Evolutionary conservation across 768 basidiomycete genomes (phyloP).

Genomic region (Lactarius quietus): DNA sequence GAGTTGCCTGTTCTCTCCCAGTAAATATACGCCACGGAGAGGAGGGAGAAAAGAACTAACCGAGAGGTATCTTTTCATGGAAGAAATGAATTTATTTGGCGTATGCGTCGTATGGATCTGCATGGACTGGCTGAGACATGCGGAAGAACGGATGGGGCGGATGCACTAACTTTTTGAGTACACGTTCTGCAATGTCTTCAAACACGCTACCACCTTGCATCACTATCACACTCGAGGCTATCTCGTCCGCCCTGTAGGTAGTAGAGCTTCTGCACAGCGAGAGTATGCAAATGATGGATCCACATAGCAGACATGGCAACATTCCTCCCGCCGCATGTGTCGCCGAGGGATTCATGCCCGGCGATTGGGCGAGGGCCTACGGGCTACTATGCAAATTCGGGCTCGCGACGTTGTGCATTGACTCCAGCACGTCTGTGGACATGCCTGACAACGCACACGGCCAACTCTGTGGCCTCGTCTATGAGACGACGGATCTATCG

Average conservation of each 20-base stretch:
- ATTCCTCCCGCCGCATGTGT: slow-evolving; percentile 59
- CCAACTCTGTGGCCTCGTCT: slow-evolving; percentile 86
- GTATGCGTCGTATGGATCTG: slow-evolving; percentile 74
- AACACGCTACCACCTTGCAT: slow-evolving; percentile 94
- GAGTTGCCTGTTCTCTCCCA: slow-evolving; percentile 58
- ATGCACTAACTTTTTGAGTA: slow-evolving; percentile 65
- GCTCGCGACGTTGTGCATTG: slow-evolving; percentile 46
- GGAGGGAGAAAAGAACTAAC: slow-evolving; percentile 37
- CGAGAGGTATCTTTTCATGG: slow-evolving; percentile 94
- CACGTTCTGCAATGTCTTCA: slow-evolving; percentile 85
- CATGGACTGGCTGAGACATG: neutral
- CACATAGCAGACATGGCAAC: slow-evolving; percentile 83
- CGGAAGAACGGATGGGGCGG: neutral
- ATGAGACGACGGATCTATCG: slow-evolving; percentile 81
- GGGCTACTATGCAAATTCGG: slow-evolving; percentile 42
- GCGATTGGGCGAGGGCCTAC: slow-evolving; percentile 60
- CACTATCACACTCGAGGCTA: slow-evolving; percentile 89
- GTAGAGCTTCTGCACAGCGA: slow-evolving; percentile 86
- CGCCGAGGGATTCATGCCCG: slow-evolving; percentile 62
- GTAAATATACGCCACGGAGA: slow-evolving; percentile 21
- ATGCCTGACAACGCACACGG: slow-evolving; percentile 84
- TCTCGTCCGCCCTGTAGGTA: slow-evolving; percentile 85
- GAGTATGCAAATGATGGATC: slow-evolving; percentile 70
- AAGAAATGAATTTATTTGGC: slow-evolving; percentile 92
- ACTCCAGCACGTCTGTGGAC: slow-evolving; percentile 67